Evolutionary conservation across 2,329 filamentous ascomycete species (phyloP).

Genomic region (Aureobasidium sp.): DNA sequence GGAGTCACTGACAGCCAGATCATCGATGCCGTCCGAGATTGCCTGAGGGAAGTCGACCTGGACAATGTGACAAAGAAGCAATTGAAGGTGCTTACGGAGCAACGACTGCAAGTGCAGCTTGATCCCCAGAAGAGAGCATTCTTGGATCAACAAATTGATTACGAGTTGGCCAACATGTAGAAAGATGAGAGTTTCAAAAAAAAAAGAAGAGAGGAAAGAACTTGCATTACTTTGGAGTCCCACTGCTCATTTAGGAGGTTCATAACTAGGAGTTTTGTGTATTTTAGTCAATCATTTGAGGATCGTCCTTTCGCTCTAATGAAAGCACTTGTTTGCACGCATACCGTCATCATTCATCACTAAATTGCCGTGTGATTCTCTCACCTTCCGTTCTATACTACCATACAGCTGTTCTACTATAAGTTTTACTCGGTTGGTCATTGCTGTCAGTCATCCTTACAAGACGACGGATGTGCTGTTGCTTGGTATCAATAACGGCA

Average conservation of each 20-base stretch:
- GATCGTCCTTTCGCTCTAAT: not conserved
- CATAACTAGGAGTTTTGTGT: not conserved
- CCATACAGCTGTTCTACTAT: no score
- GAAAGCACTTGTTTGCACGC: no score
- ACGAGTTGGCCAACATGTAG: slow-evolving; percentile 88
- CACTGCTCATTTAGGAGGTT: not conserved
- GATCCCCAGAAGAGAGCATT: slow-evolving; percentile 79
- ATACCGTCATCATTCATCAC: no score
- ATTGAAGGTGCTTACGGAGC: slow-evolving; percentile 75
- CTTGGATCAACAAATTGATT: slow-evolving; percentile 88
- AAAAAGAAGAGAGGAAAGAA: not conserved
- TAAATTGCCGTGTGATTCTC: no score
- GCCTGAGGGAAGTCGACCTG: slow-evolving; percentile 80
- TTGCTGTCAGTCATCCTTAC: no score
- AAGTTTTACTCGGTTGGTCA: no score
- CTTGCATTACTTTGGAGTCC: not conserved
- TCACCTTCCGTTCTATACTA: no score
- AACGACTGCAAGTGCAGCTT: slow-evolving; percentile 84
- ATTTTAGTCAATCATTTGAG: not conserved
- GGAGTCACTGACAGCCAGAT: slow-evolving; percentile 77
- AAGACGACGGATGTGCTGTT: no score
- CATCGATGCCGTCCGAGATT: slow-evolving; percentile 73
- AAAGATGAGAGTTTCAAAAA: no score
- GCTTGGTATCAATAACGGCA: no score
- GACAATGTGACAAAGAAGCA: slow-evolving; percentile 99